A percentile compares a stretch with the other conserved stretches of the same genome.
phyloP scores from a whole-genome alignment of 768 basidiomycete genomes.

The Phaffia australis region DNA sequence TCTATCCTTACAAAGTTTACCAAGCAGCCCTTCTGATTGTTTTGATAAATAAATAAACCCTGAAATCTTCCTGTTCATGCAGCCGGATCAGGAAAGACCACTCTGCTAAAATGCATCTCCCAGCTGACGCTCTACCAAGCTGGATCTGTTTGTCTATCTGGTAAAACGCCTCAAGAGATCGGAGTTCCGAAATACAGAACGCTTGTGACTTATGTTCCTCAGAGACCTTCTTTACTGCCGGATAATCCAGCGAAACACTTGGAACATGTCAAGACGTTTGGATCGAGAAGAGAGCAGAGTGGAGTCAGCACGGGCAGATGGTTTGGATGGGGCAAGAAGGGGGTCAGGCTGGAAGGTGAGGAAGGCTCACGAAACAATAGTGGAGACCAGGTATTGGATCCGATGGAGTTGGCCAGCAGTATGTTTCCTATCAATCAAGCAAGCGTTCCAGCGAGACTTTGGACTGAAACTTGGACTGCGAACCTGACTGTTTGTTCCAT shows the following conservation, averaged over 20 bases:
- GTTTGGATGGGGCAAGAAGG: conserved; percentile 1
- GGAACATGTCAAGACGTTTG: conserved; percentile 47
- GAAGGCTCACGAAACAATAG: background rate
- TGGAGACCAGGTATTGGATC: conserved; percentile 15
- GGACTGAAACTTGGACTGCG: too few relatives aligned
- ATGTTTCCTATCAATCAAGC: too few relatives aligned
- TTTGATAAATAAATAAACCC: conserved; percentile 39
- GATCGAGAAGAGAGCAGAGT: conserved; percentile 28
- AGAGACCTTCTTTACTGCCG: conserved; percentile 73
- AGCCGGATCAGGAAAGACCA: conserved; percentile 40
- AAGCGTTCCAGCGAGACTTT: too few relatives aligned
- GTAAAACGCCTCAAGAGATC: conserved; percentile 46
- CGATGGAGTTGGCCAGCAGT: conserved; percentile 7
- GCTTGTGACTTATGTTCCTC: conserved; percentile 72
- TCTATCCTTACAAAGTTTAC: background rate
- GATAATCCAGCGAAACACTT: conserved; percentile 69
- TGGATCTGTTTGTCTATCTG: conserved; percentile 53
- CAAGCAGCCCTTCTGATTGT: background rate
- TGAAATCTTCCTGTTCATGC: background rate
- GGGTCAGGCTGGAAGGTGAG: conserved; percentile 5
- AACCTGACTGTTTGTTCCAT: too few relatives aligned
- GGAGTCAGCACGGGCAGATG: conserved; percentile 4
- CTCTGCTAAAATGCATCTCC: conserved; percentile 71
- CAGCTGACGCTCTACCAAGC: conserved; percentile 61
- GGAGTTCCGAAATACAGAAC: conserved; percentile 71